Conservation (phyloP, 495 filamentous ascomycete species). For the Astrothelium subdiscretum region DNA sequence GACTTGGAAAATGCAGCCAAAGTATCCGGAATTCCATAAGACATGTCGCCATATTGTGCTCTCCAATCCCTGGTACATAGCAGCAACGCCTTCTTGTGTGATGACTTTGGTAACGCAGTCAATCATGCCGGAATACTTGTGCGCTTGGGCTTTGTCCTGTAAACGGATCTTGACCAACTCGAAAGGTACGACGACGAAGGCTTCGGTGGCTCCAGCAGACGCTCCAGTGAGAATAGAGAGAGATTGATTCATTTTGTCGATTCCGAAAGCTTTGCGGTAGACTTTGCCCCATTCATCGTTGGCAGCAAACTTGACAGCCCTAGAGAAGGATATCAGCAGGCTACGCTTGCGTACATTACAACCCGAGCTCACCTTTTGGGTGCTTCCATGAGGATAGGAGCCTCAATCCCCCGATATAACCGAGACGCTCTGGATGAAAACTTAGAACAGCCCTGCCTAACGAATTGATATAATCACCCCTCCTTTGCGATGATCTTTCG, state of each 20-base stretch:
- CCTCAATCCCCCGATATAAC: conserved; percentile 88
- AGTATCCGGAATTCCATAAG: conserved; percentile 96
- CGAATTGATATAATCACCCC: conserved; percentile 47
- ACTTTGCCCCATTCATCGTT: conserved; percentile 96
- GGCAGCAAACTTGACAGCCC: conserved; percentile 96
- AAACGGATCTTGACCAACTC: conserved; percentile 94
- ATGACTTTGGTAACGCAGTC: conserved; percentile 83
- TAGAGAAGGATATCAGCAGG: conserved; percentile 11
- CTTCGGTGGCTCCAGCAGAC: conserved; percentile 86
- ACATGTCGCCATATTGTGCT: conserved; percentile 94
- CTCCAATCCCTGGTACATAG: conserved; percentile 93
- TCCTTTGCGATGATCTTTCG: conserved; percentile 89
- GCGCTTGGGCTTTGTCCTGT: conserved; percentile 87
- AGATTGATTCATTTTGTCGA: conserved; percentile 75
- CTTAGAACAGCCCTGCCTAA: conserved; percentile 7
- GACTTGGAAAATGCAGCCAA: conserved; percentile 96
- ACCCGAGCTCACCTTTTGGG: conserved; percentile 55
- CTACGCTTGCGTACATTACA: not conserved
- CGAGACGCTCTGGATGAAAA: conserved; percentile 54
- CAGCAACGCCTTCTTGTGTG: conserved; percentile 67
- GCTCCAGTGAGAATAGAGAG: conserved; percentile 88
- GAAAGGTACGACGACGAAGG: conserved; percentile 90
- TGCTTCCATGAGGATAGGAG: conserved; percentile 96
- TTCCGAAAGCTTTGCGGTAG: conserved; percentile 74
- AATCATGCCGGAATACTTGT: conserved; percentile 87